Conservation (phyloP, 192 early-diverging fungal genomes). For the Borealophlyctis nickersoniae region DNA sequence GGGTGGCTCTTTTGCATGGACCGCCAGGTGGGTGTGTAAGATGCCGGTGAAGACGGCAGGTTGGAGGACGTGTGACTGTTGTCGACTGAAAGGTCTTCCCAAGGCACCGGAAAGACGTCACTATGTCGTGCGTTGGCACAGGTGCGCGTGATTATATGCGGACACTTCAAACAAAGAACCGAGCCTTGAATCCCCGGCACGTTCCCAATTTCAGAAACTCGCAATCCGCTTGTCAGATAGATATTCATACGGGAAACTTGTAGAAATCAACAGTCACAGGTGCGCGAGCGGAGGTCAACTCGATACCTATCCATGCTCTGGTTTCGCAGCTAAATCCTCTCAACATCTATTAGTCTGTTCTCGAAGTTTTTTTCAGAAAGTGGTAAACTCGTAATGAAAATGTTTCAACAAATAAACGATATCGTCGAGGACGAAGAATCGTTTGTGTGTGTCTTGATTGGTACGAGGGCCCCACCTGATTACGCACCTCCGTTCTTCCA, state of each 20-base stretch:
- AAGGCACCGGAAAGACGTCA: conserved; percentile 64
- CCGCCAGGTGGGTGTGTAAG: conserved; percentile 49
- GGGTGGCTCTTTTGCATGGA: conserved; percentile 63
- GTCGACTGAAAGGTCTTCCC: not conserved
- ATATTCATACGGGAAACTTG: conserved; percentile 51
- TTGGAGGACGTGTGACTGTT: not conserved
- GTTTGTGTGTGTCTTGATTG: conserved; percentile 66
- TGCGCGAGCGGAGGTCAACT: not conserved
- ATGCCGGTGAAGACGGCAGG: not conserved
- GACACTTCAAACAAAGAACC: no score
- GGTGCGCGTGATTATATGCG: conserved; percentile 18
- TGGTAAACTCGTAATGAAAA: conserved; percentile 63
- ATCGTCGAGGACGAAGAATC: conserved; percentile 52
- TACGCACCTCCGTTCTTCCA: not conserved
- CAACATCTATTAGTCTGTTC: conserved; percentile 47
- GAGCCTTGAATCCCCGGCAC: no score
- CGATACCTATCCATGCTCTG: not conserved
- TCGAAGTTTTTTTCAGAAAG: conserved; percentile 75
- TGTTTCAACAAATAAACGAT: conserved; percentile 58
- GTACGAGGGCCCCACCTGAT: conserved; percentile 29
- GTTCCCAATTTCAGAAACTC: conserved; percentile 52
- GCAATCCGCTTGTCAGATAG: conserved; percentile 55
- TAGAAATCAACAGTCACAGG: conserved; percentile 70
- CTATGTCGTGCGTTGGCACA: conserved; percentile 63
- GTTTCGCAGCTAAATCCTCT: not conserved